Base-by-base conservation (phyloP, 768 basidiomycete genomes). In the Nidularia pulvinata region DNA sequence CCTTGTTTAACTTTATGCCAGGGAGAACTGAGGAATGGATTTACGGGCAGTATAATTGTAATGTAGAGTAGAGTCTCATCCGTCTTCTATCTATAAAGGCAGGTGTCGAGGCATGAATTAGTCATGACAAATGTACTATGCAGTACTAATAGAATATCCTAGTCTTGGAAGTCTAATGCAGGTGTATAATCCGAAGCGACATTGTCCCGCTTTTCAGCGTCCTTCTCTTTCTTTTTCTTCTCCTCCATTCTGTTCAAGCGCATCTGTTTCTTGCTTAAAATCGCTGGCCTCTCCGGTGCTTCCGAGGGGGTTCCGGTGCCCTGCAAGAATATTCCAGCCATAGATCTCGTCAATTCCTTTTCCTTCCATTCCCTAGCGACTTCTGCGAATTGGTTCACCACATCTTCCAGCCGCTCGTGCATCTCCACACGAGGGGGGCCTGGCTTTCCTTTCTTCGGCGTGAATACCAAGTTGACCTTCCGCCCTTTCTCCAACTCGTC, bases 401-500 rank as follows among this genome's bases (percentile, higher is more conserved):
- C 69, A 49, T 80, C 71, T 35, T 76, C 60, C 34, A 83, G 67
- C 25, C 78, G 79, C 34, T 65, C 63, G 32, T 71, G 56, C 78
- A 81, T 78, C 54, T 80, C 78, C 5, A 57, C 39, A 1, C 55
- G 61, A 0, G 57, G 53, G 0, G 80, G 77, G n/a, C 69, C 56
- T 48, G 71, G 73, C 7, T 70, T 60, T 14, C 73, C 73, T 10
- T 58, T 59, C 72, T 85, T 91, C 37, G 73, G 70, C 22, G 72
- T 66, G 59, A 88, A 80, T 2, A 79, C 69, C 30, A 94, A 59
- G 51, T 80, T 74, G 53, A 92, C 81, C 7, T 78, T 70, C 33
- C 72, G 66, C 0, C 88, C 88, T 57, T 82, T 82, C 59, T 79
- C 80, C 51, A 94, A 67, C 37, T 86, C 80, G 49, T 77, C 71